These are phyloP conservation scores for Suillus fuscotomentosus DNA, from an alignment of 768 basidiomycete genomes.

Conservation along the genomic window DNA sequence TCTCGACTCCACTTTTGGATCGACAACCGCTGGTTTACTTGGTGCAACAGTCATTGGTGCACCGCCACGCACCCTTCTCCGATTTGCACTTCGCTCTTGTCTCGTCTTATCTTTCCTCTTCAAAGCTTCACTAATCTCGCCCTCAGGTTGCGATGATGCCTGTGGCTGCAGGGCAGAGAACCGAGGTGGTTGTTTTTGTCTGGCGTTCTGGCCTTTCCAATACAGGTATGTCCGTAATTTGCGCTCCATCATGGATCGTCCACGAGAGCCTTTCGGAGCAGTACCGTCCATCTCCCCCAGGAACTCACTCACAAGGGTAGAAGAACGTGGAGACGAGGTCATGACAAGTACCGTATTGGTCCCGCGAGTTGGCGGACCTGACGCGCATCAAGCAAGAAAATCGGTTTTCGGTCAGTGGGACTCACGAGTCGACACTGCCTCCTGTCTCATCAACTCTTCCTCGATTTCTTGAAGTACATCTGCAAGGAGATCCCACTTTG, in stretches of 20 bases:
- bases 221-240: conserved; percentile 72
- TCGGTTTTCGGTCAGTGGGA: not conserved
- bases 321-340: conserved; percentile 78
- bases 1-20: conserved; percentile 10
- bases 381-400: not conserved
- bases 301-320: conserved; percentile 75
- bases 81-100: conserved; percentile 55
- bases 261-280: conserved; percentile 60
- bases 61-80: conserved; percentile 79
- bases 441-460: conserved; percentile 70
- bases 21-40: conserved; percentile 11
- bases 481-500: conserved; percentile 87
- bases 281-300: conserved; percentile 59
- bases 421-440: conserved; percentile 34
- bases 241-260: conserved; percentile 75
- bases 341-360: conserved; percentile 84
- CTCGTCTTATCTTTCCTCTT: conserved; percentile 72
- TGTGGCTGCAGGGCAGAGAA: conserved; percentile 11
- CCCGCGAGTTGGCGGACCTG: conserved; percentile 39
- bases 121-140: conserved; percentile 66
- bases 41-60: conserved; percentile 32
- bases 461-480: conserved; percentile 92
- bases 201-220: conserved; percentile 65
- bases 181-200: conserved; percentile 19
- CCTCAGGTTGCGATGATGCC: conserved; percentile 23